These are phyloP conservation scores for Fomitiporia mediterranea DNA, from an alignment of 1,284 basidiomycete genomes.

Conservation along the genomic window DNA sequence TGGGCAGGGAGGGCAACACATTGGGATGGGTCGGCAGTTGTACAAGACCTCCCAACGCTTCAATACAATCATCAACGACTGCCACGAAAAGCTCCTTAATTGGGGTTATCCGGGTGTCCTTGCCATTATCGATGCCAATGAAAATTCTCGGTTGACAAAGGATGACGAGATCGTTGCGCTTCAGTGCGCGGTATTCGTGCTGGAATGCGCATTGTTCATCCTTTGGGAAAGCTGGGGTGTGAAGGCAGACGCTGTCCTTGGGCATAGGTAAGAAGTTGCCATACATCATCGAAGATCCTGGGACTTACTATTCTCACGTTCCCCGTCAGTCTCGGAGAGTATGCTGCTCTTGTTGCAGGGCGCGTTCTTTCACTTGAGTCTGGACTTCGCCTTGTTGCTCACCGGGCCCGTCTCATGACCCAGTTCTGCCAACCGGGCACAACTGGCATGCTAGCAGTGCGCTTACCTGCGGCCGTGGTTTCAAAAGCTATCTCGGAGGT, in stretches of 20 bases:
- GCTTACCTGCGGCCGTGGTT: conserved; percentile 34
- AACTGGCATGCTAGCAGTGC: conserved; percentile 60
- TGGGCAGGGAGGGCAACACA: conserved; percentile 63
- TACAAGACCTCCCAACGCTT: conserved; percentile 48
- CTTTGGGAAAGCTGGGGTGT: conserved; percentile 68
- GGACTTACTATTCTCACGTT: conserved; percentile 1
- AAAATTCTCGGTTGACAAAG: conserved; percentile 23
- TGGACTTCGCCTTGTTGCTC: conserved; percentile 54
- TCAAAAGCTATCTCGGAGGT: conserved; percentile 34
- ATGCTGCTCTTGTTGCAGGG: conserved; percentile 57
- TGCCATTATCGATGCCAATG: conserved; percentile 36
- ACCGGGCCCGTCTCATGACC: conserved; percentile 50
- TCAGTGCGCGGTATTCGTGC: conserved; percentile 52
- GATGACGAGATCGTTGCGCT: conserved; percentile 38
- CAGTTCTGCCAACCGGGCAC: conserved; percentile 38
- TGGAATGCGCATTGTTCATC: conserved; percentile 55
- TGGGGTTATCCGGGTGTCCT: conserved; percentile 49
- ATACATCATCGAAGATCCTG: background rate
- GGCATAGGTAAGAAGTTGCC: conserved; percentile 54
- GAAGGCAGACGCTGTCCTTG: conserved; percentile 49
- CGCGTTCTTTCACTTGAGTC: conserved; percentile 50
- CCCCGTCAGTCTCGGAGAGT: conserved; percentile 59
- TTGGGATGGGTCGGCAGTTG: conserved; percentile 56
- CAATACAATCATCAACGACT: conserved; percentile 47
- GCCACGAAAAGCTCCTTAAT: conserved; percentile 44